Evolutionary conservation across 108 stramenopile genomes (phyloP), one percentile per base, ranked within the genome.

Genomic region (Epipyxis sp.): DNA sequence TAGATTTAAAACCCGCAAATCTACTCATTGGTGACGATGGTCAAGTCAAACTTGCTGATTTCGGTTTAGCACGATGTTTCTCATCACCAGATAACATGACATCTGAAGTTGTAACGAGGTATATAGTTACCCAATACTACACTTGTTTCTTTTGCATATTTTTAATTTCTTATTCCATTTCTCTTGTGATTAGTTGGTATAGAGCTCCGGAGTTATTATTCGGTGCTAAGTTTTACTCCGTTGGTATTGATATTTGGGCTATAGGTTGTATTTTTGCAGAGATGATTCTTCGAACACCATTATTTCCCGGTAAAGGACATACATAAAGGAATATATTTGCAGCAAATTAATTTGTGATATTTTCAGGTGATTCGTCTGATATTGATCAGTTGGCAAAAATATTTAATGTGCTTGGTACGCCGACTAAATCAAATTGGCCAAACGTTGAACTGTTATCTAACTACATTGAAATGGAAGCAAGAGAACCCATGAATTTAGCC

Each of bases 41-140:
- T 54, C 71, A 74, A 74, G 6, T 74, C 10, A 74, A 74, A 74
- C 25, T 74, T 3, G 71, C 71, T 6, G 71, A 74, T 74, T 74
- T 74, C 43, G 71, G 71, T 74, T 42, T 74, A 13, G 71, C 71
- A 10, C 3, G 71, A 57, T 30, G 6, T 57, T 42, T 42, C 27
- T 37, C 41, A 3, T 74, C 71, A 27, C 71, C 71, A 6, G 27
- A 74, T 13, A 10, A 13, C 40, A 74, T 74, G 71, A 74, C 71
- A 54, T 27, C 6, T 74, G 71, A 74, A 39, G 71, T 74, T 6
- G 71, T 74, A 13, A 74, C 32, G 20, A 6, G n/a, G n/a, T 74
- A 42, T 35, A 39, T 30, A 37, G n/a, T n/a, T n/a, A n/a, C n/a
- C n/a, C n/a, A n/a, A n/a, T n/a, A n/a, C n/a, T n/a, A n/a, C 25